Base-by-base conservation (phyloP, 2,329 filamentous ascomycete species). In the Daldinia sp. region DNA sequence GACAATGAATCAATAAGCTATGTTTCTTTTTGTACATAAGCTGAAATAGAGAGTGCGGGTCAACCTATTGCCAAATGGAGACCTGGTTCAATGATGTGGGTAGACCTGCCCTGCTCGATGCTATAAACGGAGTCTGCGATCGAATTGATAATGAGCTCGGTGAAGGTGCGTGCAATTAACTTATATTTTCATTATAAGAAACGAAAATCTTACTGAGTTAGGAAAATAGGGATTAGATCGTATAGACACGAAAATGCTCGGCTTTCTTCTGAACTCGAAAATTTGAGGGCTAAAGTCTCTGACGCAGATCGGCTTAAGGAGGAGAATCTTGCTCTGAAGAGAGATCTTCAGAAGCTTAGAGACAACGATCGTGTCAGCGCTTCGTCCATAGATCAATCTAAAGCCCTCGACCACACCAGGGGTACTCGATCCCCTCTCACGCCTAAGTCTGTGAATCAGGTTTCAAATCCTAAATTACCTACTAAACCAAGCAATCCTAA, bases 291-390 rank as follows among this genome's bases (percentile, higher is more conserved):
- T 12, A 76, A 71, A 23, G 78, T 77, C n/a, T 76, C 74, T 15
- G 70, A 76, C 28, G 78, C 78, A 20, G 77, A 79, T 13, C 74
- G 69, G 1, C 72, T 87, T 28, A 79, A 84, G 60, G 72, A 79
- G 15, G 82, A 86, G 65, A 85, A 85, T 57, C 72, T 70, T n/a
- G 68, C 76, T 4, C 78, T 88, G 5, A 79, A 77, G 56, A 73
- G 71, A 35, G 78, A 84, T 60, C 65, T 86, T 9, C 67, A 71
- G 3, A 68, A 75, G 9, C 74, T 83, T 20, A 76, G 60, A 51
- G 50, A 69, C 65, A 74, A 59, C 30, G 65, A 23, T 6, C 64
- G 41, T 60, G 63, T 51, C 56, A 68, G 65, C 35, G 56, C 51
- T 35, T 37, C 55, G 35, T 35, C 61, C 35, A 53, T 37, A 61